phyloP scores from a whole-genome alignment of 169 alveolate species.

The Plasmodium gallinaceum region DNA sequence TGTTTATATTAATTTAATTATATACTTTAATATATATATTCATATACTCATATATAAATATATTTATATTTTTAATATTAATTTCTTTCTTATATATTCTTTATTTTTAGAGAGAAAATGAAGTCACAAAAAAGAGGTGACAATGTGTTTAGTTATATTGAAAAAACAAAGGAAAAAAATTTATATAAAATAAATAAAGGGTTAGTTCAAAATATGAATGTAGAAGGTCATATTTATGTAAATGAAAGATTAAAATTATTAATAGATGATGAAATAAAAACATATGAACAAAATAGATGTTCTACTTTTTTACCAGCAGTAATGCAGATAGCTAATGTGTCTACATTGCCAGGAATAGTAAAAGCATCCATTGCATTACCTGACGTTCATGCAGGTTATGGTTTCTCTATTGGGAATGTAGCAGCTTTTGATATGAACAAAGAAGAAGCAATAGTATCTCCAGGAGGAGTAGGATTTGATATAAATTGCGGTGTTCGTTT shows the following conservation, averaged over 20 bases:
- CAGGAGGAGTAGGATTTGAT: conserved; percentile 95
- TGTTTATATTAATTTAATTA: neutral
- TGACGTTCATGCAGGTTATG: conserved; percentile 92
- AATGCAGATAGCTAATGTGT: conserved; percentile 91
- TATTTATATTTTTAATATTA: neutral
- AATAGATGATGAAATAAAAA: conserved; percentile 85
- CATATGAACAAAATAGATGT: conserved; percentile 57
- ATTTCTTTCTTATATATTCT: neutral
- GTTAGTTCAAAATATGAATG: conserved; percentile 89
- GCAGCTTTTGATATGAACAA: conserved; percentile 92
- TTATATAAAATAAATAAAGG: conserved; percentile 85
- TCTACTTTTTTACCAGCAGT: conserved; percentile 92
- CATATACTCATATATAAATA: neutral
- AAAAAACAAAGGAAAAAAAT: conserved; percentile 50
- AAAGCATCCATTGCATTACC: conserved; percentile 90
- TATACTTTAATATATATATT: neutral
- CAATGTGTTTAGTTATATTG: conserved; percentile 21
- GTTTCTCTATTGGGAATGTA: conserved; percentile 92
- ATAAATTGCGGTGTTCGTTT: conserved; percentile 93
- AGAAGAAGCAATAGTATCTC: conserved; percentile 89
- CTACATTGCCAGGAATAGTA: conserved; percentile 92
- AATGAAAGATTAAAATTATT: conserved; percentile 82
- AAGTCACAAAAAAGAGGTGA: conserved; percentile 6
- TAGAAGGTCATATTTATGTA: conserved; percentile 87
- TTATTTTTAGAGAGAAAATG: neutral